Base-by-base conservation (phyloP, 108 stramenopile genomes). In the Cylindrotheca fusiformis region DNA sequence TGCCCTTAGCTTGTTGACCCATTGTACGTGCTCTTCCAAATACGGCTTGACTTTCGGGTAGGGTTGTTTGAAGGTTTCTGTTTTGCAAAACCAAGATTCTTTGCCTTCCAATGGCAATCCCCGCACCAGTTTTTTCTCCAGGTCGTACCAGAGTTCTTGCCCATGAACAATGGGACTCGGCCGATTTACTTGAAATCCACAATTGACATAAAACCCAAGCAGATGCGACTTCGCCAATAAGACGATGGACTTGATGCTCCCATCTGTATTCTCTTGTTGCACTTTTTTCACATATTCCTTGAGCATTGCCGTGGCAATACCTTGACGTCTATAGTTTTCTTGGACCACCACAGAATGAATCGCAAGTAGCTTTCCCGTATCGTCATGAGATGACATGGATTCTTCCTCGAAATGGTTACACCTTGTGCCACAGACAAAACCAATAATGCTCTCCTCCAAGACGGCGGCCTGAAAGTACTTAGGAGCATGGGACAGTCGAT, bases 331-430 rank as follows among this genome's bases (percentile, higher is more conserved):
- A 55, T 81, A 73, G 44, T 65, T 49, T 58, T 75, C 59, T 12
- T 62, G 56, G 14, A 87, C 82, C 1, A 83, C 86, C 23, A 93
- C 87, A 6, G 76, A 78, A 61, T 95, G 94, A 62, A 95, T 88
- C 46, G 88, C 90, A 23, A 95, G 54, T 3, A 84, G 78, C 12
- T 48, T 49, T 6, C 94, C 94, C 3, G 24, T 33, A 8, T 86
- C 69, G 36, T 80, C 77, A 63, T 93, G 94, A 26, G 52, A 59
- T 22, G 65, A 62, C 87, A 92, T 87, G 53, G 77, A 70, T 31
- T 78, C 84, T 46, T 85, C 85, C 4, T 71, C 62, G 55, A 95
- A 85, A 17, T 31, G 56, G 18, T 53, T 22, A 70, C 81, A 82
- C 28, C 87, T 67, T n/a, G 90, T 92, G 46, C 76, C 85, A 57